These are phyloP conservation scores for Saccharomycopsis phalli DNA, from an alignment of 1,139 yeast genomes.

Conservation along the genomic window DNA sequence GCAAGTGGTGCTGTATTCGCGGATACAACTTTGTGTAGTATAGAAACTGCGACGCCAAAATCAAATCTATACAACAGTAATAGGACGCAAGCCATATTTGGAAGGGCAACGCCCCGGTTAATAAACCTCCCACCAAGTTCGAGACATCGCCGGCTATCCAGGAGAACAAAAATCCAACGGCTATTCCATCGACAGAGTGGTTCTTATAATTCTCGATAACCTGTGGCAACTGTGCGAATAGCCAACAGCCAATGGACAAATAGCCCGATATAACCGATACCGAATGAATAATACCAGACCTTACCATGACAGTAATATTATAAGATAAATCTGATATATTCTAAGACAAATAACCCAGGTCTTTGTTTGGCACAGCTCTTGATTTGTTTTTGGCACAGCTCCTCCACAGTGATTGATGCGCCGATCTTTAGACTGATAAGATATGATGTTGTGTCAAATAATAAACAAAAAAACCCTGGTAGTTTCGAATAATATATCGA, in stretches of 20 bases:
- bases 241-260: conserved; percentile 41
- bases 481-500: too few relatives aligned
- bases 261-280: conserved; percentile 16
- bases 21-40: conserved; percentile 19
- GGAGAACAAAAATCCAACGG: conserved; percentile 61
- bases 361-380: too few relatives aligned
- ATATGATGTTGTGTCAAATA: too few relatives aligned
- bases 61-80: conserved; percentile 63
- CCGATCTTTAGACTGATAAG: too few relatives aligned
- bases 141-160: conserved; percentile 87
- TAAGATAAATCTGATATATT: too few relatives aligned
- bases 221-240: conserved; percentile 87
- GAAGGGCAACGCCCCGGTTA: conserved; percentile 69
- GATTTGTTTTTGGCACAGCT: too few relatives aligned
- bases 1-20: background rate
- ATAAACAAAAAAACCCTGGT: too few relatives aligned
- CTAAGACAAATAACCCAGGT: too few relatives aligned
- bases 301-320: too few relatives aligned
- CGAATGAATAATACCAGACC: background rate
- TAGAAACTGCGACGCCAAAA: conserved; percentile 32
- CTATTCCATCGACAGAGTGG: conserved; percentile 82
- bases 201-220: conserved; percentile 66
- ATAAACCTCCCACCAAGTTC: conserved; percentile 68
- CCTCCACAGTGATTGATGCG: too few relatives aligned
- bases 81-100: conserved; percentile 70